These are phyloP conservation scores for Hygrophorus russula DNA, from an alignment of 768 basidiomycete genomes.

Conservation along the genomic window DNA sequence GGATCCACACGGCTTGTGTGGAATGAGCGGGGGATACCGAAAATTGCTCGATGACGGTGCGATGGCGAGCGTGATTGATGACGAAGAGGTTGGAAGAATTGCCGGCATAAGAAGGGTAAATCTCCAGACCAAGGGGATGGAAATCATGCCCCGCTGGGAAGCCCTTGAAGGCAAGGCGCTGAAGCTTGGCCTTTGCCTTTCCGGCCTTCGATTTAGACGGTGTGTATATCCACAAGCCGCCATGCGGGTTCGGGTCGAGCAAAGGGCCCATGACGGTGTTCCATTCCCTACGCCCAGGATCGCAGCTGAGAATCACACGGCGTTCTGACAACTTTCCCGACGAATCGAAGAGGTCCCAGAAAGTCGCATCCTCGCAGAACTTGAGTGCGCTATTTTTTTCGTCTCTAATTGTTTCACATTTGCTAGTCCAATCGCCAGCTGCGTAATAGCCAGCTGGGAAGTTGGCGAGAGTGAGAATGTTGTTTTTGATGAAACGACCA, in stretches of 20 bases:
- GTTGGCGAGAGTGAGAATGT: conserved; percentile 27
- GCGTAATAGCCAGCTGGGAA: conserved; percentile 42
- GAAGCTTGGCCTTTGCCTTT: conserved; percentile 9
- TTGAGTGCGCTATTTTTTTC: conserved; percentile 25
- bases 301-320: conserved; percentile 39
- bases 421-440: conserved; percentile 33
- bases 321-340: conserved; percentile 29
- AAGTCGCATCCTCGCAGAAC: conserved; percentile 54
- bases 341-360: conserved; percentile 48
- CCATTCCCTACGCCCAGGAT: conserved; percentile 48
- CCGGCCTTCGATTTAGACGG: neutral
- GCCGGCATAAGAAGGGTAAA: conserved; percentile 38
- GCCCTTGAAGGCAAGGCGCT: conserved; percentile 30
- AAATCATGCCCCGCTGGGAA: conserved; percentile 54
- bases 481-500: conserved; percentile 27
- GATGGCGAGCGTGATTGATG: conserved; percentile 54
- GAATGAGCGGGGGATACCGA: conserved; percentile 32
- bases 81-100: conserved; percentile 48
- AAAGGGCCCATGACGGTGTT: conserved; percentile 74
- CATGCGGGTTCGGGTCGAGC: conserved; percentile 42
- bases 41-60: conserved; percentile 63
- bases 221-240: conserved; percentile 48
- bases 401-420: conserved; percentile 27
- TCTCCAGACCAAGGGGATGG: conserved; percentile 59
- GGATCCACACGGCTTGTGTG: conserved; percentile 38